Percentiles rank a stretch among this genome's conserved stretches.
Conservation (phyloP, 108 stramenopile genomes). For the Stephanodiscus triporus region DNA sequence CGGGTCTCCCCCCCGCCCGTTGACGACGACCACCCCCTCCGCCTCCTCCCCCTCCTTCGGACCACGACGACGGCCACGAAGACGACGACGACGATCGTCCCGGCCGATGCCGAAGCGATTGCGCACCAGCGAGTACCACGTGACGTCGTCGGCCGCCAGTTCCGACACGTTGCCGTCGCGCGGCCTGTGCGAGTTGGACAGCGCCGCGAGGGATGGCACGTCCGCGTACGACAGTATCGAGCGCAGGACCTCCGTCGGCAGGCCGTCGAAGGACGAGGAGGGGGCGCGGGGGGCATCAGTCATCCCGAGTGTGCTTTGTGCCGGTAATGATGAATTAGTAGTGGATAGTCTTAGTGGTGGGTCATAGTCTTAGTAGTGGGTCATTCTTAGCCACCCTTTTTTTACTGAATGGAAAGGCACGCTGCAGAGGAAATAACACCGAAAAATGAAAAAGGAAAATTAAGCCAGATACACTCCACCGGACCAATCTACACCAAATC, state of each 20-base stretch:
- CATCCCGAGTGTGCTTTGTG: no score
- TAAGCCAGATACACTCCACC: no score
- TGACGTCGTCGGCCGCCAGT: conserved; percentile 39
- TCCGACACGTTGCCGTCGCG: conserved; percentile 9
- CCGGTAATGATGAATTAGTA: no score
- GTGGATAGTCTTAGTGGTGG: no score
- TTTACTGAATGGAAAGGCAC: no score
- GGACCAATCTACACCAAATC: no score
- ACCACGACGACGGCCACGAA: not conserved
- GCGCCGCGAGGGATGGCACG: conserved; percentile 30
- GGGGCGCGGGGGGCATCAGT: no score
- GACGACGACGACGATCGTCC: not conserved
- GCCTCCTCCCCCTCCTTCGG: not conserved
- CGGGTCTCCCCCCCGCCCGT: conserved; percentile 5
- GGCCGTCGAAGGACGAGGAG: conserved; percentile 22
- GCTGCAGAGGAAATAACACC: no score
- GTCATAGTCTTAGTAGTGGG: no score
- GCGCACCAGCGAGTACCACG: conserved; percentile 35
- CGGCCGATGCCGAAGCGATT: conserved; percentile 51
- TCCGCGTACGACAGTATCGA: conserved; percentile 33
- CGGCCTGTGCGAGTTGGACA: conserved; percentile 15
- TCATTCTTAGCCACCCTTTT: no score
- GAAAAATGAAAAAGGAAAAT: no score
- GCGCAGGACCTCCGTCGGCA: conserved; percentile 41
- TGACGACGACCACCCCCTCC: conserved; percentile 5